Evolutionary conservation across 2,329 filamentous ascomycete species (phyloP).

Genomic region (Blastomyces gilchristii): DNA sequence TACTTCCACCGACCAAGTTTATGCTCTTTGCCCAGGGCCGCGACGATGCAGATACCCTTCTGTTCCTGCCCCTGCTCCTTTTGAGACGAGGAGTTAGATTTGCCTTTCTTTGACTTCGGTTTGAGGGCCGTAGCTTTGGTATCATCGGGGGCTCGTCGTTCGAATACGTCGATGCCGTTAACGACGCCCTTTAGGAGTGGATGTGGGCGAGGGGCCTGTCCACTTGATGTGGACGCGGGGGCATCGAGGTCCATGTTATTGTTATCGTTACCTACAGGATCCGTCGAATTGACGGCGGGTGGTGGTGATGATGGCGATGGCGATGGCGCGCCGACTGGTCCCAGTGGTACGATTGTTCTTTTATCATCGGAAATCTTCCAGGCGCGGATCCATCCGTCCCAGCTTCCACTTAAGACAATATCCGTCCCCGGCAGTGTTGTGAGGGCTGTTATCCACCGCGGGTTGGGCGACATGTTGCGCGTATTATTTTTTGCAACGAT

Average conservation of each 20-base stretch:
- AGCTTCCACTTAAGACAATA: slow-evolving; percentile 80
- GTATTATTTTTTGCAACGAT: slow-evolving; percentile 39
- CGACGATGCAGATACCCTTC: slow-evolving; percentile 66
- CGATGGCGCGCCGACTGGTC: slow-evolving; percentile 47
- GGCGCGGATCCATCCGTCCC: slow-evolving; percentile 78
- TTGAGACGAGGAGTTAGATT: slow-evolving; percentile 9
- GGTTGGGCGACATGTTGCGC: slow-evolving; percentile 47
- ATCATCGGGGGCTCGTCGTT: slow-evolving; percentile 41
- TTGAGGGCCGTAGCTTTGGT: slow-evolving; percentile 18
- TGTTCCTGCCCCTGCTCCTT: slow-evolving; percentile 19
- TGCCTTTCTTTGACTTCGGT: slow-evolving; percentile 18
- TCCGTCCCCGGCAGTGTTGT: slow-evolving; percentile 82
- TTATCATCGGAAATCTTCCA: slow-evolving; percentile 84
- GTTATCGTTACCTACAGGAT: slow-evolving; percentile 16
- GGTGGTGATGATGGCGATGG: not conserved
- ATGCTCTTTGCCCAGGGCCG: slow-evolving; percentile 78
- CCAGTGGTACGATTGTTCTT: slow-evolving; percentile 61
- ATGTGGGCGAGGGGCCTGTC: slow-evolving; percentile 21
- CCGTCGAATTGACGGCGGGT: not conserved
- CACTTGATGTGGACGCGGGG: slow-evolving; percentile 17
- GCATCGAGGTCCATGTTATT: slow-evolving; percentile 19
- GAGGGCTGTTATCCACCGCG: slow-evolving; percentile 85
- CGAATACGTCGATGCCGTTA: slow-evolving; percentile 80
- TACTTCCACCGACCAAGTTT: slow-evolving; percentile 71
- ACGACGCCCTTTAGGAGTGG: slow-evolving; percentile 59